These are phyloP conservation scores for Schizochytrium sp. DNA, from an alignment of 108 stramenopile species.

Conservation along the genomic window DNA sequence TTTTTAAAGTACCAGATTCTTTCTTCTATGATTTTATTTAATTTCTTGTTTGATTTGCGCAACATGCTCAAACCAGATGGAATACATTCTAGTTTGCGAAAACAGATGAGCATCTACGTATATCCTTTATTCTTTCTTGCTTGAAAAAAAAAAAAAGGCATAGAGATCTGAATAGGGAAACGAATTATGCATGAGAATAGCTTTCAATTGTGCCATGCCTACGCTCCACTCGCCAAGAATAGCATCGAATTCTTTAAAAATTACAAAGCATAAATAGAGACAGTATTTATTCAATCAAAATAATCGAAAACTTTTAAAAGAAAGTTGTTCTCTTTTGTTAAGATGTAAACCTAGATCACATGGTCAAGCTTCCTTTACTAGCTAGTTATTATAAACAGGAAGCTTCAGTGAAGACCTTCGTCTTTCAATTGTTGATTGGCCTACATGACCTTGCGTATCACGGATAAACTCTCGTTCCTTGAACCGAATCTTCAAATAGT, in stretches of 20 bases:
- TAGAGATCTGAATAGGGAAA: too few species aligned
- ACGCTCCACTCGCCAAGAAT: too few species aligned
- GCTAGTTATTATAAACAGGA: neutral
- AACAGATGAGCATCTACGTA: too few species aligned
- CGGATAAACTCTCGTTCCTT: conserved; percentile 32
- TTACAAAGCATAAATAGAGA: neutral
- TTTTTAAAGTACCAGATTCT: too few species aligned
- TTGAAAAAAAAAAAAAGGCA: too few species aligned
- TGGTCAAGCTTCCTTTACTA: neutral
- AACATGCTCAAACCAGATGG: too few species aligned
- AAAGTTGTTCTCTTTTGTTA: neutral
- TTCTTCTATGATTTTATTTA: too few species aligned
- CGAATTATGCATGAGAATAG: too few species aligned
- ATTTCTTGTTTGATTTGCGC: too few species aligned
- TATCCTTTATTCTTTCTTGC: too few species aligned
- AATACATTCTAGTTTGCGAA: too few species aligned
- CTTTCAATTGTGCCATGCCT: too few species aligned
- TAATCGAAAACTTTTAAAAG: neutral
- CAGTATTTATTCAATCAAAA: neutral
- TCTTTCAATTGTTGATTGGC: neutral
- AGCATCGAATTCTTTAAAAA: neutral
- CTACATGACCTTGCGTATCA: conserved; percentile 47
- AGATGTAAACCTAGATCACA: neutral
- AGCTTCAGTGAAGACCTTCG: conserved; percentile 10
- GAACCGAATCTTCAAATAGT: neutral